Conservation (phyloP, 768 basidiomycete genomes). For the Ramaria sp. region DNA sequence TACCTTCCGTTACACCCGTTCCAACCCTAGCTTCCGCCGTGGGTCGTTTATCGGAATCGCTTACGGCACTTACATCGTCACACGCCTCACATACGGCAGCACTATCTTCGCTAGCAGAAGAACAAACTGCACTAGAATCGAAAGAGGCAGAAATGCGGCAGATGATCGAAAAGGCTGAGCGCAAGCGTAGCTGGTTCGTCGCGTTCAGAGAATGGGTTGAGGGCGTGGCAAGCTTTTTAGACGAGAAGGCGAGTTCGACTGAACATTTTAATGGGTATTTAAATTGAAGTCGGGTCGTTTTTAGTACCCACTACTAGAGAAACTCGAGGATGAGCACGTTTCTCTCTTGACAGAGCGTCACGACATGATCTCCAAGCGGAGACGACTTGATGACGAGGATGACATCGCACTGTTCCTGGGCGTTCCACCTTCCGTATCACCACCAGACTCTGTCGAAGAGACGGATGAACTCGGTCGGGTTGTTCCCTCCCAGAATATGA, state of each 20-base stretch:
- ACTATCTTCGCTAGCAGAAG: constrained; percentile 46
- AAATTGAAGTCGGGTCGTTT: neutral
- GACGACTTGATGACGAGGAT: constrained; percentile 68
- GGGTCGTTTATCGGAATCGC: constrained; percentile 46
- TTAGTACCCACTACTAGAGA: constrained; percentile 71
- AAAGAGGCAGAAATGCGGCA: constrained; percentile 66
- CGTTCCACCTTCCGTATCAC: constrained; percentile 22
- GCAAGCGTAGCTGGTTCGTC: constrained; percentile 72
- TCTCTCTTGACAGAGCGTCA: constrained; percentile 66
- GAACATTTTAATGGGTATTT: neutral
- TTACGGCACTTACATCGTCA: constrained; percentile 53
- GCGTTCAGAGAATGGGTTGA: constrained; percentile 76
- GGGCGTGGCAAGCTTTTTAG: constrained; percentile 73
- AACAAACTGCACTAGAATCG: constrained; percentile 51
- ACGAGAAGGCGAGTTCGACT: constrained; percentile 57
- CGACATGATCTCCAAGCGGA: constrained; percentile 57
- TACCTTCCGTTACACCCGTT: constrained; percentile 52
- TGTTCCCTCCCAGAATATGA: constrained; percentile 30
- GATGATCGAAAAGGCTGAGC: constrained; percentile 65
- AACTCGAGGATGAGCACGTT: constrained; percentile 63
- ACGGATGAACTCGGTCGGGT: constrained; percentile 54
- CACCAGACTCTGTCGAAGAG: constrained; percentile 23
- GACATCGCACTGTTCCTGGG: constrained; percentile 68
- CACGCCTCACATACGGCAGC: constrained; percentile 53
- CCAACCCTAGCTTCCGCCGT: constrained; percentile 56